Evolutionary conservation across 805 yeast species (phyloP), one percentile per base, ranked within the genome.

Genomic region (Komagataella ulmi): DNA sequence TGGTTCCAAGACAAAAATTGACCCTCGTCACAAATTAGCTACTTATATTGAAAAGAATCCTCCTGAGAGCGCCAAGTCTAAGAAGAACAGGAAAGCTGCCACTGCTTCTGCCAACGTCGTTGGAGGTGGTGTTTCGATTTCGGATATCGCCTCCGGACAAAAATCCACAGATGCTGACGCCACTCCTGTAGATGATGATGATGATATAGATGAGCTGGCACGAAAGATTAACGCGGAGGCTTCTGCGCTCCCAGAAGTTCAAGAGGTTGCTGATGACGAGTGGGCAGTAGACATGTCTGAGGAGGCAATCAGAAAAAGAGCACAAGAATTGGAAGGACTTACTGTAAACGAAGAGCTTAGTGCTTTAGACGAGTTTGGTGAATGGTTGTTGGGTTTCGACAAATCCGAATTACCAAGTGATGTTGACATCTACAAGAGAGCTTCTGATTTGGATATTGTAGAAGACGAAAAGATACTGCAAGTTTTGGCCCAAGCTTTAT

Each of bases 251-350:
- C 65, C 93, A 48, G 95, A 86, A 66, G 95, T 93, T 18, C 83
- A 88, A 10, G 78, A 74, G 45, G 85, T 86, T 51, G 82, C 83
- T 57, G 96, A 89, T 64, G 97, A 87, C 59, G 96, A 88, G 58
- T 91, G 98, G 98, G 88, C 97, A 17, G 96, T 90, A 46, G 99
- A 91, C 68, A 88, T 90, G 79, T 86, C 96, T 49, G 93, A 87
- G 67, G 98, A 89, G 71, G 98, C 98, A 53, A 88, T 91, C 57
- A 83, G 85, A 64, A 88, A 86, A 48, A 86, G 99, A 71, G 96
- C 96, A 47, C 72, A 80, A 60, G 95, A 87, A 66, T 75, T 89
- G 57, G 95, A 88, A 68, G 88, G 82, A 21, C 71, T 79, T 51
- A 68, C 67, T 52, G 53, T 71, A 40, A 68, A 66, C 54, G 68